A percentile compares a stretch with the other conserved stretches of the same genome.
Evolutionary conservation across 1,284 basidiomycete genomes (phyloP).

Genomic region (Erythrobasidium hasegawianum): DNA sequence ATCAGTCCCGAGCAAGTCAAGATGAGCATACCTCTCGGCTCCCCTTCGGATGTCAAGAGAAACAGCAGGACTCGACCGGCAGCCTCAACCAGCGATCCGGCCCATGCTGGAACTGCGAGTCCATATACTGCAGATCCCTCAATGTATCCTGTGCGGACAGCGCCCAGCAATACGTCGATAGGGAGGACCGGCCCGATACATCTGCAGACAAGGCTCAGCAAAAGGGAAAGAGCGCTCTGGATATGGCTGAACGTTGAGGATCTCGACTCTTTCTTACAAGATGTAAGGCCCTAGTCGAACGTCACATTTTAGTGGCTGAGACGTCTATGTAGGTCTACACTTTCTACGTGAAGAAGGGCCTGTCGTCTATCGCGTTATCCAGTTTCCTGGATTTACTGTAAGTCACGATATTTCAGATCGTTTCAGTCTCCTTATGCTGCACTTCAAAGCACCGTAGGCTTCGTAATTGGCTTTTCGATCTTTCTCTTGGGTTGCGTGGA

Average conservation of each 20-base stretch:
- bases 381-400: constrained; percentile 86
- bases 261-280: constrained; percentile 88
- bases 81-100: not conserved
- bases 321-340: constrained; percentile 59
- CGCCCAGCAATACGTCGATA: not conserved
- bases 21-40: constrained; percentile 5
- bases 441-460: constrained; percentile 76
- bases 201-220: constrained; percentile 35
- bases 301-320: not conserved
- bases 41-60: not conserved
- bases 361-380: constrained; percentile 86
- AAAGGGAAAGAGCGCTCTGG: constrained; percentile 82
- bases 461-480: constrained; percentile 93
- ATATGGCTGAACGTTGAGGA: constrained; percentile 99
- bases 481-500: constrained; percentile 94
- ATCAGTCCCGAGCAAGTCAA: not conserved
- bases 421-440: not conserved
- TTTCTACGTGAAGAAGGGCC: constrained; percentile 94
- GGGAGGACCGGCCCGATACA: constrained; percentile 21
- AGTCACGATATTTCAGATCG: no score
- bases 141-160: not conserved
- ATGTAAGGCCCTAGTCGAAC: constrained; percentile 57
- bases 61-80: not conserved
- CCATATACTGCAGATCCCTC: constrained; percentile 2
- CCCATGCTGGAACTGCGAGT: not conserved